Conservation (phyloP, 345 rosid genomes). For the Eucalyptus rudis region DNA sequence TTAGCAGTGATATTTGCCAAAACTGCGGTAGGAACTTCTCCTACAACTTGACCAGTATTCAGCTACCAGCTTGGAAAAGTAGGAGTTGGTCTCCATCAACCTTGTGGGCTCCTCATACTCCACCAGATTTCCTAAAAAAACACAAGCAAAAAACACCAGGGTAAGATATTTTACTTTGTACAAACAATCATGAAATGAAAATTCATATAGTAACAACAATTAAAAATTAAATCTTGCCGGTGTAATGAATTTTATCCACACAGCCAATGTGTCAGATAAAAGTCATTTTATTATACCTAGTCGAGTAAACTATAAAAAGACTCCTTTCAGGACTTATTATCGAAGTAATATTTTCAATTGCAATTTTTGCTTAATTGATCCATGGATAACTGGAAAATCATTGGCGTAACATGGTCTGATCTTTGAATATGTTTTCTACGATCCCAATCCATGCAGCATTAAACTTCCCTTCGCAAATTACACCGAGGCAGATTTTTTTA, state of each 20-base stretch:
- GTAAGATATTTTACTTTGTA: neutral
- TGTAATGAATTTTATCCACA: neutral
- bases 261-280: neutral
- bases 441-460: neutral
- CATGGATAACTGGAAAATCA: neutral
- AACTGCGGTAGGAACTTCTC: slow-evolving; percentile 6
- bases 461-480: neutral
- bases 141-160: neutral
- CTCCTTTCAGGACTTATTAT: neutral
- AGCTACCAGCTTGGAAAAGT: slow-evolving; percentile 62
- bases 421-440: neutral
- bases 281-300: no score
- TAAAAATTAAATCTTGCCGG: neutral
- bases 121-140: slow-evolving; percentile 36
- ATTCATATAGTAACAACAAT: neutral
- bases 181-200: no score
- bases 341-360: neutral
- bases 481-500: neutral
- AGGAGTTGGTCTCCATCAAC: slow-evolving; percentile 56
- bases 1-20: neutral
- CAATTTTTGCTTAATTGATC: neutral
- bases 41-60: slow-evolving; percentile 73
- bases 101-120: slow-evolving; percentile 61
- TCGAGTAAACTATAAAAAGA: neutral
- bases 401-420: neutral